Evolutionary conservation across 169 alveolate genomes (phyloP).

Genomic region (Eimeria brunetti): DNA sequence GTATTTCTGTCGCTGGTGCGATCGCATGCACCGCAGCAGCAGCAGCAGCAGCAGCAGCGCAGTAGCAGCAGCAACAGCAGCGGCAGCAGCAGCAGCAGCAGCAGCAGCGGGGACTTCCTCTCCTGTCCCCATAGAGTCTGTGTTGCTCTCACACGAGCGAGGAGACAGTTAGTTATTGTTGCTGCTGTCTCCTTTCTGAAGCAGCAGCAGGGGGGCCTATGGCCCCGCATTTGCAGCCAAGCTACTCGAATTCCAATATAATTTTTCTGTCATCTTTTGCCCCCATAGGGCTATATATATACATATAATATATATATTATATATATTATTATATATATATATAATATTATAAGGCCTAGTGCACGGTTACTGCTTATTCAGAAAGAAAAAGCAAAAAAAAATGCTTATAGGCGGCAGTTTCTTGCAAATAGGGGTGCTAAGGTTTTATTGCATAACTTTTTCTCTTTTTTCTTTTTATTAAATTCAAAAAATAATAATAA

Average conservation of each 20-base stretch:
- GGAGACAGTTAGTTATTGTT: constrained; percentile 74
- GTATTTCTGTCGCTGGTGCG: constrained; percentile 80
- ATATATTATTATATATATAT: not conserved
- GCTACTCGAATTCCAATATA: constrained; percentile 1
- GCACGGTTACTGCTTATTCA: too few relatives aligned
- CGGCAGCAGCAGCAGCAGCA: not conserved
- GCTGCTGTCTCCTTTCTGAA: constrained; percentile 25
- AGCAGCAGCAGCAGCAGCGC: not conserved
- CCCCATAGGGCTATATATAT: not conserved
- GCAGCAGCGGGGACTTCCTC: constrained; percentile 27
- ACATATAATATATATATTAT: too few relatives aligned
- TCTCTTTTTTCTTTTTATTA: too few relatives aligned
- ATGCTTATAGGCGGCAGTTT: too few relatives aligned
- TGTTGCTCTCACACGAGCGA: constrained; percentile 80
- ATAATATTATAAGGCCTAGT: too few relatives aligned
- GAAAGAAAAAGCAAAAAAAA: too few relatives aligned
- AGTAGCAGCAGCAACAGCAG: not conserved
- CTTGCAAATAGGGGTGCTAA: too few relatives aligned
- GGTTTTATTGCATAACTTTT: too few relatives aligned
- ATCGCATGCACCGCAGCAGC: not conserved
- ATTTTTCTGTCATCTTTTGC: not conserved
- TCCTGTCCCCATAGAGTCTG: constrained; percentile 72
- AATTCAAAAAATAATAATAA: too few relatives aligned
- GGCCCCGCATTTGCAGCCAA: constrained; percentile 46
- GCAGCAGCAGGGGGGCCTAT: constrained; percentile 11